A percentile compares a stretch with the other conserved stretches of the same genome.
Evolutionary conservation across 2,329 filamentous ascomycete species (phyloP).

Genomic region (Berkeleyomyces rouxiae): DNA sequence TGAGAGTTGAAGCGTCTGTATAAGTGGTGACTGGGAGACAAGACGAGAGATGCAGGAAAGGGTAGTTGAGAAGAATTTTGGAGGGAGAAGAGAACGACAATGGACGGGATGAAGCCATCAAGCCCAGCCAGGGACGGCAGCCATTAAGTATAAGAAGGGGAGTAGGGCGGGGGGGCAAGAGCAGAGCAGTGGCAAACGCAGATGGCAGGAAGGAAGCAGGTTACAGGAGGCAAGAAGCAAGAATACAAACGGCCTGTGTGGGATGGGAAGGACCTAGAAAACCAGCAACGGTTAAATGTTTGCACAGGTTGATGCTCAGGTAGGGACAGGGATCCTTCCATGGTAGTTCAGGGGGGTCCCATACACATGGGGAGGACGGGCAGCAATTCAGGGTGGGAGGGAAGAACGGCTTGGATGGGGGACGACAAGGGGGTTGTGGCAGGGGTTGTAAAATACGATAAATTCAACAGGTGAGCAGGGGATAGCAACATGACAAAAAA

Average conservation of each 20-base stretch:
- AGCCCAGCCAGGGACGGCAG: not conserved
- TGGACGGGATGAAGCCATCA: not conserved
- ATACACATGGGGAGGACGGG: not conserved
- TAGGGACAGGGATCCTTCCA: not conserved
- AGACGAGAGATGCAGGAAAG: not conserved
- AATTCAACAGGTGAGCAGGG: not conserved
- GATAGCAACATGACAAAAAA: not conserved
- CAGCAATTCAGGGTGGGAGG: not conserved
- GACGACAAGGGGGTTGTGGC: not conserved
- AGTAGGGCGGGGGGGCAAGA: not conserved
- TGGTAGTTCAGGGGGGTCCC: not conserved
- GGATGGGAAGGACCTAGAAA: not conserved
- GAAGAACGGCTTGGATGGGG: not conserved
- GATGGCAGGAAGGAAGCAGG: slow-evolving; percentile 4
- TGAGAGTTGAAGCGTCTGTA: too few species aligned
- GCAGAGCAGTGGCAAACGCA: not conserved
- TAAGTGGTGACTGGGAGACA: not conserved
- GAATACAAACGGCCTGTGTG: not conserved
- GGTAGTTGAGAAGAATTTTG: not conserved
- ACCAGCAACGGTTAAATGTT: slow-evolving; percentile 5
- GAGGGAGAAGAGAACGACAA: not conserved
- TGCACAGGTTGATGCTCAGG: not conserved
- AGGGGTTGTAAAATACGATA: not conserved
- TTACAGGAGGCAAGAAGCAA: not conserved
- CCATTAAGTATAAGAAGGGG: slow-evolving; percentile 1